Base-by-base conservation (phyloP, 164 flowering plant species). In the Annona cherimola region DNA sequence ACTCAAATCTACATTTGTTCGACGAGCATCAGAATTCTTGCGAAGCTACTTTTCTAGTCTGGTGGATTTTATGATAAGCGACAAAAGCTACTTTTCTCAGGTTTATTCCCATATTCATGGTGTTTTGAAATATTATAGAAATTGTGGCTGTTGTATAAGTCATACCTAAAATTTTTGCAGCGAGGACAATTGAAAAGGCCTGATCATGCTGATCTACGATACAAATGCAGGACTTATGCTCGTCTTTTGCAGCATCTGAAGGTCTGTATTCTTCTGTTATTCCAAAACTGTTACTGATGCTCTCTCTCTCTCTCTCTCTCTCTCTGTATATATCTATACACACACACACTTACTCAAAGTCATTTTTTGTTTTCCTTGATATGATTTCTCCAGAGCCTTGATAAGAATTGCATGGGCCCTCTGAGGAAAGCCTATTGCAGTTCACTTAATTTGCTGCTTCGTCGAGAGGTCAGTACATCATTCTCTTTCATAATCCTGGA, bases 171-270 rank as follows among this genome's bases (percentile, higher is more conserved):
- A 12, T 75, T 57, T 0, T 42, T 69, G 81, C 87, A 96, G 98
- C 84, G 97, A 68, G 99, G 98, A 71, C 99, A 96, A 73, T 73
- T 96, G 80, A 96, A 96, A 86, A 90, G 99, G 79, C 99, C 99
- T 76, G 99, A 96, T 80, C 99, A 96, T 86, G 99, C 99, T 71
- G 99, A 96, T 81, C 84, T 96, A 74, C 86, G 99, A 50, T 96
- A 88, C 78, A 96, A 92, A 84, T 96, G 98, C 88, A 84, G 99
- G 88, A 96, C 97, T 62, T 96, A 93, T 85, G 99, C 99, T 79
- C 97, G 98, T 46, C 97, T 96, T 80, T 72, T 96, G 77, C 98
- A 96, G 77, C 97, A 96, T 77, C 76, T 96, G 73, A 96, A 96
- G 97, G 99, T 96, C 20, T 68, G 11, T 66, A 20, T 44, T 69